phyloP scores from a whole-genome alignment of 179 eudicot genomes.

The Camellia oleifera region DNA sequence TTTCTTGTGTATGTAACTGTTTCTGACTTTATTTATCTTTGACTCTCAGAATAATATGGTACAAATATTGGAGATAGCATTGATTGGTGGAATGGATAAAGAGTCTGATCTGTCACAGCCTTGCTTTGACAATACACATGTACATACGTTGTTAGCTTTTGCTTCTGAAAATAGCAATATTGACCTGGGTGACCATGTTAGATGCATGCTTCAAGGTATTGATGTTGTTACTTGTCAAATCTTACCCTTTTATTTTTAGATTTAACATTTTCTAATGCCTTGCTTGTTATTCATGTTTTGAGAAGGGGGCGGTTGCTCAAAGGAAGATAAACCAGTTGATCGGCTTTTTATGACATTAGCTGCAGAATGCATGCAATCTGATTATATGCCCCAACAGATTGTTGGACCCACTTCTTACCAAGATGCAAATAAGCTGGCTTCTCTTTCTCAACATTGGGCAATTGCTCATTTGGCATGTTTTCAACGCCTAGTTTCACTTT shows the following conservation, averaged over 20 bases:
- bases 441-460: conserved; percentile 80
- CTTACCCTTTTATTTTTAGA: background rate
- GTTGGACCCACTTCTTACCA: conserved; percentile 35
- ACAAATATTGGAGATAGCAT: conserved; percentile 67
- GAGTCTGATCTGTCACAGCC: conserved; percentile 55
- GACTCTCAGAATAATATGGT: conserved; percentile 50
- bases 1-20: background rate
- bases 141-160: conserved; percentile 45
- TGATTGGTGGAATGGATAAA: conserved; percentile 55
- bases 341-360: conserved; percentile 63
- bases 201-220: conserved; percentile 72
- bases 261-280: background rate
- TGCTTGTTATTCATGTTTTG: conserved; percentile 12
- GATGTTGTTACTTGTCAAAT: conserved; percentile 6
- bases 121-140: conserved; percentile 32
- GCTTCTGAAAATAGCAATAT: conserved; percentile 26
- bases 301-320: conserved; percentile 68
- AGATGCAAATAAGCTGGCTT: conserved; percentile 47
- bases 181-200: conserved; percentile 43
- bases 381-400: conserved; percentile 27
- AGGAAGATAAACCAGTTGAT: conserved; percentile 62
- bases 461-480: conserved; percentile 68
- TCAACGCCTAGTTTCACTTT: conserved; percentile 51
- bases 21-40: conserved; percentile 7
- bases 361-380: conserved; percentile 60